Percentiles rank a stretch among this genome's conserved stretches.
These are phyloP conservation scores for Trichoderma asperelloides DNA, from an alignment of 495 filamentous ascomycete species.

Conservation along the genomic window DNA sequence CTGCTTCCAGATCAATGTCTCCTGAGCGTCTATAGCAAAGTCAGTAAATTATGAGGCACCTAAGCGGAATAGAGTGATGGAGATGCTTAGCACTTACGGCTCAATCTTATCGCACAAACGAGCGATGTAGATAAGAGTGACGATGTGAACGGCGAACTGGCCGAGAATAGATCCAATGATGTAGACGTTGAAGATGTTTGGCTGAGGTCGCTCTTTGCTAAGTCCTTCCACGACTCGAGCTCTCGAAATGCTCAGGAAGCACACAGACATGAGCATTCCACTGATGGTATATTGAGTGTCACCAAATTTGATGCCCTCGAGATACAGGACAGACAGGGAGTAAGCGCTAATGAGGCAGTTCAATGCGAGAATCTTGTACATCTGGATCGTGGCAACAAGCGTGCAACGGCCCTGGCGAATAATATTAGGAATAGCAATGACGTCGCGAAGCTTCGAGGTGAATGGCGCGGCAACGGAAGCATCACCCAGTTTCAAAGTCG, in stretches of 20 bases:
- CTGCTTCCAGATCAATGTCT: slow-evolving; percentile 83
- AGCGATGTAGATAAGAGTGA: slow-evolving; percentile 88
- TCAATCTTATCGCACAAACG: slow-evolving; percentile 74
- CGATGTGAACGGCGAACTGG: slow-evolving; percentile 95
- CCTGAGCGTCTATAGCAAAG: slow-evolving; percentile 49
- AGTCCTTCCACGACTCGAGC: slow-evolving; percentile 91
- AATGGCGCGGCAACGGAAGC: slow-evolving; percentile 96
- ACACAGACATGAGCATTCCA: slow-evolving; percentile 99
- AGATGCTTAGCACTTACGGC: slow-evolving; percentile 48
- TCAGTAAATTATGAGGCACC: slow-evolving; percentile 15
- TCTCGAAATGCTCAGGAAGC: slow-evolving; percentile 93
- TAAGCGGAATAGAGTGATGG: neutral
- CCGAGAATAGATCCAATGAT: slow-evolving; percentile 97
- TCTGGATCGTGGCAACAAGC: slow-evolving; percentile 95
- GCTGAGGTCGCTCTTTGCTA: slow-evolving; percentile 94
- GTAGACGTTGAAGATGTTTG: slow-evolving; percentile 98
- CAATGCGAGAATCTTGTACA: slow-evolving; percentile 99
- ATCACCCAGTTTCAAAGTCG: slow-evolving; percentile 94
- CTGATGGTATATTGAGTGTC: slow-evolving; percentile 98
- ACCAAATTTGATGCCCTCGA: slow-evolving; percentile 98
- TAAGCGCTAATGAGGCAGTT: slow-evolving; percentile 99
- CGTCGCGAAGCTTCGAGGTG: slow-evolving; percentile 94
- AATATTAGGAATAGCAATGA: slow-evolving; percentile 96
- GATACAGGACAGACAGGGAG: slow-evolving; percentile 89
- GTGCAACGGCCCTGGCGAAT: slow-evolving; percentile 96